Evolutionary conservation across 2,329 filamentous ascomycete species (phyloP).

Genomic region (Shiraia bambusicola): DNA sequence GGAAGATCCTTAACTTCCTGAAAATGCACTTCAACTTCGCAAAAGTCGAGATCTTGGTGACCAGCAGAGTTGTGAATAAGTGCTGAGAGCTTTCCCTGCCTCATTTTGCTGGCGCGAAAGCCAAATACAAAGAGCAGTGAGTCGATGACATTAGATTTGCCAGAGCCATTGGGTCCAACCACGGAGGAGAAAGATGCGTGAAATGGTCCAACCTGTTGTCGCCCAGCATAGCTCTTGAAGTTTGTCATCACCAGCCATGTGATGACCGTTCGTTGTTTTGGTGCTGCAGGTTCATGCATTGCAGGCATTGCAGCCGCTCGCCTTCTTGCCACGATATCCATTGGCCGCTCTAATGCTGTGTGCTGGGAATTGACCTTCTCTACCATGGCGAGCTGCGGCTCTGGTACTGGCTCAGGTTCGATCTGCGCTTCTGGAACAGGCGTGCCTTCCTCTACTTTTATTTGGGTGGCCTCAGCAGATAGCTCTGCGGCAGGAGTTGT

Average conservation of each 20-base stretch:
- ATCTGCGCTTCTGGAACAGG: constrained; percentile 19
- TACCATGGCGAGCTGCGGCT: constrained; percentile 43
- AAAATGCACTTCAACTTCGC: constrained; percentile 96
- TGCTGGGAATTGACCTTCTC: constrained; percentile 76
- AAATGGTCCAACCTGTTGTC: constrained; percentile 94
- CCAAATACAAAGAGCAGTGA: constrained; percentile 98
- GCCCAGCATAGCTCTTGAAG: constrained; percentile 97
- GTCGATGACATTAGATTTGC: constrained; percentile 98
- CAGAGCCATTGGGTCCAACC: constrained; percentile 95
- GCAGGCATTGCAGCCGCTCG: constrained; percentile 64
- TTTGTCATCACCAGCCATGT: constrained; percentile 90
- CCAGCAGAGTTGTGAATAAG: constrained; percentile 95
- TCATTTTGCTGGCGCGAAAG: constrained; percentile 98
- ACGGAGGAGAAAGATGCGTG: constrained; percentile 97
- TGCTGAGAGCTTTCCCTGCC: constrained; percentile 96
- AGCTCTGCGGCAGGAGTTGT: constrained; percentile 4
- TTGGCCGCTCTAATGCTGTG: constrained; percentile 79
- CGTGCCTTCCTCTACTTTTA: constrained; percentile 61
- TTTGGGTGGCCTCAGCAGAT: constrained; percentile 72
- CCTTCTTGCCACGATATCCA: constrained; percentile 91
- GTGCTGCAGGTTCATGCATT: constrained; percentile 71
- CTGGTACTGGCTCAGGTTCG: constrained; percentile 45
- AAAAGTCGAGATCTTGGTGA: constrained; percentile 80
- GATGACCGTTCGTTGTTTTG: constrained; percentile 87
- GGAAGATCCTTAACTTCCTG: constrained; percentile 90